These are phyloP conservation scores for Quercus suber DNA, from an alignment of 306 rosid genomes.

Conservation along the genomic window DNA sequence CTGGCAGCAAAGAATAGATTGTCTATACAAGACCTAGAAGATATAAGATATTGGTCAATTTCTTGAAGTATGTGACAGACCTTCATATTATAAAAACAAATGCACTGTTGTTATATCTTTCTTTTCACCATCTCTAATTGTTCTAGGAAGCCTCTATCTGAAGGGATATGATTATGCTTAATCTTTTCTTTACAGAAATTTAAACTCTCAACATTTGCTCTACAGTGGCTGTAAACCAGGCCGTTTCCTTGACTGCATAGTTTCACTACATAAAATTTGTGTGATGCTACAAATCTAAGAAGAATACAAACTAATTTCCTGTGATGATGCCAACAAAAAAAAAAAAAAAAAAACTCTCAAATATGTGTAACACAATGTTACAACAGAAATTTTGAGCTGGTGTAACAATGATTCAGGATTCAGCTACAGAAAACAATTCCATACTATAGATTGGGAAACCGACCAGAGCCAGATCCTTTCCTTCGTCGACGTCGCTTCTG, in stretches of 20 bases:
- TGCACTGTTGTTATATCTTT: neutral
- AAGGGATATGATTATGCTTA: neutral
- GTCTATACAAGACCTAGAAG: no score
- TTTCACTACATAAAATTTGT: conserved; percentile 4
- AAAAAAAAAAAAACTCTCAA: conserved; percentile 11
- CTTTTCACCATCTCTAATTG: neutral
- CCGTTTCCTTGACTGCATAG: neutral
- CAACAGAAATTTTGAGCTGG: conserved; percentile 19
- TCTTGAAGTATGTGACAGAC: no score
- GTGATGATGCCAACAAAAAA: conserved; percentile 4
- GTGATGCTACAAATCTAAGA: conserved; percentile 17
- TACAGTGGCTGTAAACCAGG: neutral
- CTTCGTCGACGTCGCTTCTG: conserved; percentile 77
- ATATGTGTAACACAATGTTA: conserved; percentile 26
- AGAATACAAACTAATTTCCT: conserved; percentile 26
- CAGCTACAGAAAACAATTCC: neutral
- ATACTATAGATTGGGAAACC: conserved; percentile 59
- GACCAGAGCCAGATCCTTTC: conserved; percentile 65
- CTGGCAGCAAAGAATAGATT: no score
- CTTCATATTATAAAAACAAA: no score
- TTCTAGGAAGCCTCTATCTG: neutral
- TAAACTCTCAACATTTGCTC: neutral
- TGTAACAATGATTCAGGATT: conserved; percentile 29
- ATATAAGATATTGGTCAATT: no score
- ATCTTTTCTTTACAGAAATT: neutral